A percentile compares a stretch with the other conserved stretches of the same genome.
Evolutionary conservation across 2,329 filamentous ascomycete species (phyloP).

Genomic region (Colletotrichum sp.): DNA sequence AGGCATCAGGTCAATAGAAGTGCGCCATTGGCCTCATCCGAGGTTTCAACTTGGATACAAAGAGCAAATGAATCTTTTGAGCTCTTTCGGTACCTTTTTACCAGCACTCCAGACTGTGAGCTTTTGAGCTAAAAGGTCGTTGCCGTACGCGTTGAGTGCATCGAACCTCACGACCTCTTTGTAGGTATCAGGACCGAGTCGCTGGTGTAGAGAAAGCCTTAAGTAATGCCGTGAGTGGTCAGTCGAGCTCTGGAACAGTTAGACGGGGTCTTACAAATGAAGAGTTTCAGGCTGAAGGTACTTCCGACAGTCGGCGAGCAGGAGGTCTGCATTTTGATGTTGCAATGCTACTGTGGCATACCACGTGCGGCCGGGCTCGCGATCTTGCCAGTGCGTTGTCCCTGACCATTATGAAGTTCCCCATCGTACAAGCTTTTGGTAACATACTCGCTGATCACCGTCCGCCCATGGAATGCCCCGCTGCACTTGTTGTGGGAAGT

Average conservation of each 20-base stretch:
- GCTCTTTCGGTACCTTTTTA: neutral
- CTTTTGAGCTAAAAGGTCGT: neutral
- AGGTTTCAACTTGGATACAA: neutral
- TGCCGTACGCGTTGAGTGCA: neutral
- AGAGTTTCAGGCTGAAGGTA: neutral
- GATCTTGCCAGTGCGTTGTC: neutral
- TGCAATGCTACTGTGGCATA: neutral
- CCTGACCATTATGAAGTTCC: neutral
- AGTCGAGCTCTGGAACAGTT: neutral
- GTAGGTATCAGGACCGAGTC: neutral
- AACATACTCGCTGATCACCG: neutral
- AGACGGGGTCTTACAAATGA: neutral
- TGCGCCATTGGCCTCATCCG: neutral
- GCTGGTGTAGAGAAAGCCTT: neutral
- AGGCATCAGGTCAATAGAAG: neutral
- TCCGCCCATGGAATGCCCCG: neutral
- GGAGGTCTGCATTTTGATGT: neutral
- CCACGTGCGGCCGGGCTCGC: neutral
- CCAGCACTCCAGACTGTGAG: neutral
- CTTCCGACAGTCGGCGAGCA: neutral
- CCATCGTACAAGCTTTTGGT: neutral
- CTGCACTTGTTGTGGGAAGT: neutral
- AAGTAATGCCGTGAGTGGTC: neutral
- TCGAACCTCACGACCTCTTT: neutral
- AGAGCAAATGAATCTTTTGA: neutral